Base-by-base conservation (phyloP, 208 protist species). In the Trypanosoma conorhini region DNA sequence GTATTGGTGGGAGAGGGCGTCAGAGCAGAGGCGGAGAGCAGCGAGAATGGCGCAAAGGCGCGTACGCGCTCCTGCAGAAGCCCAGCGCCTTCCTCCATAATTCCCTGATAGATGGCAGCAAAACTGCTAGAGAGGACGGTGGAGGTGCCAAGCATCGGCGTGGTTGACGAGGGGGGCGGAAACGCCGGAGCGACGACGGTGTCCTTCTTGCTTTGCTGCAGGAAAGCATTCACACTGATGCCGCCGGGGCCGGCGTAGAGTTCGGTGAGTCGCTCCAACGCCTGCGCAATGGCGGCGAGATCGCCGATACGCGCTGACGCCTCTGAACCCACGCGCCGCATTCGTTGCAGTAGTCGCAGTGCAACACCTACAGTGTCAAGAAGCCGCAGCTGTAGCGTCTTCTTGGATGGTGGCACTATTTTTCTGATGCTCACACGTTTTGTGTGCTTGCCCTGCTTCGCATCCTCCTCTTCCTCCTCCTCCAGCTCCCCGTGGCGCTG, bases 71-170 rank as follows among this genome's bases (percentile, higher is more conserved):
- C 44, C 19, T 52, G 44, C 22, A 77, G 28, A 63, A 68, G 62
- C 15, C 60, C 58, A 26, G 72, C 65, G 9, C 50, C 24, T 8
- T 67, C 58, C n/a, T 77, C 65, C 26, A 77, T 31, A 56, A 77
- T 21, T 17, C 44, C 26, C 40, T 77, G 65, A 51, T 40, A 70
- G 10, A 72, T 9, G 1, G 31, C 42, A 38, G 44, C 35, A 26
- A 77, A 56, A 48, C 56, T 63, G 38, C 28, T 54, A 31, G 52
- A 54, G 15, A 69, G 33, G n/a, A 31, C 17, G 3, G 38, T 69
- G 1, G 60, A 67, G 0, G 55, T 56, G 5, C 70, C 26, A 38
- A 38, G 46, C 51, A 28, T 40, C 4, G n/a, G 44, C 51, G 26
- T 35, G n/a, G 21, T 12, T 57, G 50, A 33, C 5, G 31, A 44